A percentile compares a stretch with the other conserved stretches of the same genome.
Conservation (phyloP, 1,139 yeast genomes). For the Chernovozyma sophiae-reginae region DNA sequence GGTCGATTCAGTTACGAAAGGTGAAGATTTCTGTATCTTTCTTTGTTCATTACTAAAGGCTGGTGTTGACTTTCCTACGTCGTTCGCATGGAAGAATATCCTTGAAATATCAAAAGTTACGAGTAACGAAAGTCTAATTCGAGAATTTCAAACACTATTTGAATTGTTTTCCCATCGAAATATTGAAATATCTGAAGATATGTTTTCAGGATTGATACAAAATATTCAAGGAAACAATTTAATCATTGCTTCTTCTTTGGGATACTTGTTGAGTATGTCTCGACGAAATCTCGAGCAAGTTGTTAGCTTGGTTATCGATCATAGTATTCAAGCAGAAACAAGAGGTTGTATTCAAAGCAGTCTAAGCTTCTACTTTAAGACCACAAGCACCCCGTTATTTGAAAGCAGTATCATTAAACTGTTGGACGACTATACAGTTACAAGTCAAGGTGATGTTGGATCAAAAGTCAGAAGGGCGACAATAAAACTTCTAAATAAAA, state of each 20-base stretch:
- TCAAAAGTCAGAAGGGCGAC: conserved; percentile 59
- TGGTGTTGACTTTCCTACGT: not conserved
- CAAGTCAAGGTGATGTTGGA: conserved; percentile 79
- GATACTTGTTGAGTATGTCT: conserved; percentile 17
- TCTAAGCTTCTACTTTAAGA: conserved; percentile 8
- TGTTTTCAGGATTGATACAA: conserved; percentile 20
- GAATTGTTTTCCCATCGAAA: not conserved
- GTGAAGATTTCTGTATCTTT: conserved; percentile 24
- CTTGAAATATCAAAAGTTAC: conserved; percentile 16
- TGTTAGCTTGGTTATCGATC: conserved; percentile 15
- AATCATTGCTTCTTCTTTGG: conserved; percentile 29
- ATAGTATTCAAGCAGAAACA: conserved; percentile 21
- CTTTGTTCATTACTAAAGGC: not conserved
- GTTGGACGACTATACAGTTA: conserved; percentile 61
- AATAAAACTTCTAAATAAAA: conserved; percentile 32
- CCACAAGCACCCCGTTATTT: not conserved
- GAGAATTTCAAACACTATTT: conserved; percentile 8
- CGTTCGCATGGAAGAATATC: conserved; percentile 15
- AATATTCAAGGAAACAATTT: conserved; percentile 26
- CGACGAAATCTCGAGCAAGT: conserved; percentile 11
- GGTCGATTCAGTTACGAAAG: conserved; percentile 23
- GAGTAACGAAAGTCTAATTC: conserved; percentile 12
- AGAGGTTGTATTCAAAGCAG: conserved; percentile 21
- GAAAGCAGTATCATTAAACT: conserved; percentile 12
- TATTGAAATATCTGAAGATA: conserved; percentile 12